Evolutionary conservation across 768 basidiomycete genomes (phyloP).

Genomic region (Cystofilobasidium macerans): DNA sequence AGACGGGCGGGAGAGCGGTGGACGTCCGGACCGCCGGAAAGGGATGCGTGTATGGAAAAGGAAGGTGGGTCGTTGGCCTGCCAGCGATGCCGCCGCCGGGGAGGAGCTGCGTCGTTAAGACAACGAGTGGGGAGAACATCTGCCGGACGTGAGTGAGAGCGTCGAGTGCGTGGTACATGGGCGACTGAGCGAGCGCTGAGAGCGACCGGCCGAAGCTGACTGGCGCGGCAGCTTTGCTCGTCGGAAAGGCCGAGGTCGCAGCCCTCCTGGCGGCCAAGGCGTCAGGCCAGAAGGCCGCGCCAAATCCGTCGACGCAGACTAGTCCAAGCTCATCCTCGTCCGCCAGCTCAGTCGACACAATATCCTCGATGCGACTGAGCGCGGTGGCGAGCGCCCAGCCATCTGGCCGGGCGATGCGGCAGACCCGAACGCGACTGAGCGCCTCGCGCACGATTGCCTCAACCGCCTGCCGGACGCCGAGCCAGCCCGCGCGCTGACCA

Average conservation of each 20-base stretch:
- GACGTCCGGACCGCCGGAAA: not conserved
- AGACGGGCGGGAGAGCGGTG: not conserved
- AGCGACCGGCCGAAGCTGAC: too few relatives aligned
- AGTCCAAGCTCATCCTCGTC: slow-evolving; percentile 11
- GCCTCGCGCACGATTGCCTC: not conserved
- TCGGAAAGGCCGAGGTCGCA: not conserved
- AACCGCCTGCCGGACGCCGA: not conserved
- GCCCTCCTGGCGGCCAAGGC: slow-evolving; percentile 3
- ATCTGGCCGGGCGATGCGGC: not conserved
- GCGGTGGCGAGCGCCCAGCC: slow-evolving; percentile 7
- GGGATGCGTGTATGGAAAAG: not conserved
- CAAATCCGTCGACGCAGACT: slow-evolving; percentile 8
- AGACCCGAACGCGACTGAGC: not conserved
- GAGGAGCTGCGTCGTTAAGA: slow-evolving; percentile 4
- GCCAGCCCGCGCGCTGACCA: not conserved
- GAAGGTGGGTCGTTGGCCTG: slow-evolving; percentile 8
- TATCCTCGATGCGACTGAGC: not conserved
- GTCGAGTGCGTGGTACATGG: slow-evolving; percentile 16
- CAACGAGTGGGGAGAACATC: not conserved
- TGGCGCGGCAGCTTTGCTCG: not conserved
- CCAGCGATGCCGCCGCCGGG: not conserved
- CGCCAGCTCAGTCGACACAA: not conserved
- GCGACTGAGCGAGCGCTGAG: not conserved
- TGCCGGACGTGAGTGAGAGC: slow-evolving; percentile 4
- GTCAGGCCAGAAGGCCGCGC: slow-evolving; percentile 5